Evolutionary conservation across 257 asterid genomes (phyloP).

Genomic region (Scutellaria baicalensis): DNA sequence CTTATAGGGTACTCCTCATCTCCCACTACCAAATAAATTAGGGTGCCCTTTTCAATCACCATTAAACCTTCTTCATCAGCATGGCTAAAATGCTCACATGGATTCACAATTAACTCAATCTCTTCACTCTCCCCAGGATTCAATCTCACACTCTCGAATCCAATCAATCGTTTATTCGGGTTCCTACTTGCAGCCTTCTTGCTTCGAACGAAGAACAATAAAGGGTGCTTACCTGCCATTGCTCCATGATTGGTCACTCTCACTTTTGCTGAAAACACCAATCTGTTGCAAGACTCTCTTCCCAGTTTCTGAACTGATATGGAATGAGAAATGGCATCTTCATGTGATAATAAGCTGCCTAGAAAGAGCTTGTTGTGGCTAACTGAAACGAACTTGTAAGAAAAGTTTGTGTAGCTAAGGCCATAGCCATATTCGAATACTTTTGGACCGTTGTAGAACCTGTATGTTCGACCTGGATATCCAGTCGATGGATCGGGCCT

Average conservation of each 20-base stretch:
- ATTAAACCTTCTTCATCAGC: conserved; percentile 36
- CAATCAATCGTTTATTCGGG: conserved; percentile 42
- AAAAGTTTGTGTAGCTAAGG: conserved; percentile 54
- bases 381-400: conserved; percentile 33
- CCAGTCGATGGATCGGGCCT: conserved; percentile 49
- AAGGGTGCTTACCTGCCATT: conserved; percentile 47
- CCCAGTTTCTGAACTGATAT: conserved; percentile 31
- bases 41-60: conserved; percentile 45
- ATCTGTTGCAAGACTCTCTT: conserved; percentile 17
- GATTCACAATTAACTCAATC: conserved; percentile 26
- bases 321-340: not conserved
- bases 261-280: conserved; percentile 26
- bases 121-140: conserved; percentile 24
- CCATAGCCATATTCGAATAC: conserved; percentile 64
- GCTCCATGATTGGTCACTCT: conserved; percentile 36
- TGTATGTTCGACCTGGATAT: conserved; percentile 69
- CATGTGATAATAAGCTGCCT: not conserved
- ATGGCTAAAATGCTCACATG: conserved; percentile 46
- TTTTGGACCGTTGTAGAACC: conserved; percentile 57
- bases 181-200: conserved; percentile 14
- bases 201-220: conserved; percentile 28
- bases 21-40: conserved; percentile 33
- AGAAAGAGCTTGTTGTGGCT: conserved; percentile 22
- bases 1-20: conserved; percentile 33
- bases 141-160: conserved; percentile 39